Conservation (phyloP, 352 stramenopile genomes). For the Globisporangium iwayamae region DNA sequence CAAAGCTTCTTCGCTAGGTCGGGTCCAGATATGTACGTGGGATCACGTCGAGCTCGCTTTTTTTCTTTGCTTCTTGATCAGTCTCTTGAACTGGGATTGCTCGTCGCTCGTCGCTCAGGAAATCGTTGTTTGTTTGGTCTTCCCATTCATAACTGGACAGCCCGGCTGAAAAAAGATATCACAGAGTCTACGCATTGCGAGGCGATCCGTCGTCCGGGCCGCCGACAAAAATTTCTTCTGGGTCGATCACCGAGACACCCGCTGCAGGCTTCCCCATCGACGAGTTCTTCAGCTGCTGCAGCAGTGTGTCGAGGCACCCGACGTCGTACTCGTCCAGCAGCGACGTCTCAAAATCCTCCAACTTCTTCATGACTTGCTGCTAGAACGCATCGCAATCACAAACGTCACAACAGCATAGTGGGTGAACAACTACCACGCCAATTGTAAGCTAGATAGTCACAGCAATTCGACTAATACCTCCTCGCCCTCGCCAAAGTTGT, state of each 20-base stretch:
- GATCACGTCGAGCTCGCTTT: slow-evolving; percentile 8
- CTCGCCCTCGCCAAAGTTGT: slow-evolving; percentile 70
- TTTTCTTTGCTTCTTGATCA: slow-evolving; percentile 5
- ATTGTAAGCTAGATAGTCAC: background rate
- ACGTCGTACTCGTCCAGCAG: slow-evolving; percentile 86
- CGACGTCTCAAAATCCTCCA: slow-evolving; percentile 87
- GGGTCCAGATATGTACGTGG: slow-evolving; percentile 18
- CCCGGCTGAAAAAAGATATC: background rate
- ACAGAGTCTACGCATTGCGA: slow-evolving; percentile 29
- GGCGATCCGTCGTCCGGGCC: slow-evolving; percentile 30
- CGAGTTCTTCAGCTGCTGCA: slow-evolving; percentile 69
- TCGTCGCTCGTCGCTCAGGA: background rate
- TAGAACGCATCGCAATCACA: slow-evolving; percentile 25
- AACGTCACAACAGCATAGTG: slow-evolving; percentile 14
- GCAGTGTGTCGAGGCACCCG: slow-evolving; percentile 74
- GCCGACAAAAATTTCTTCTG: slow-evolving; percentile 59
- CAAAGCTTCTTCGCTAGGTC: slow-evolving; percentile 3
- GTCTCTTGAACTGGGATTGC: background rate
- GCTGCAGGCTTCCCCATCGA: slow-evolving; percentile 36
- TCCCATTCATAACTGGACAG: slow-evolving; percentile 8
- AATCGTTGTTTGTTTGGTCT: background rate
- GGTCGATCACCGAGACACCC: slow-evolving; percentile 38
- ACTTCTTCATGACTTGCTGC: slow-evolving; percentile 85
- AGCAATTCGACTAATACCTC: slow-evolving; percentile 45
- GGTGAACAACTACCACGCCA: slow-evolving; percentile 18